A percentile compares a stretch with the other conserved stretches of the same genome.
Evolutionary conservation across 2,329 filamentous ascomycete species (phyloP).

Genomic region (Lachnellula arida): DNA sequence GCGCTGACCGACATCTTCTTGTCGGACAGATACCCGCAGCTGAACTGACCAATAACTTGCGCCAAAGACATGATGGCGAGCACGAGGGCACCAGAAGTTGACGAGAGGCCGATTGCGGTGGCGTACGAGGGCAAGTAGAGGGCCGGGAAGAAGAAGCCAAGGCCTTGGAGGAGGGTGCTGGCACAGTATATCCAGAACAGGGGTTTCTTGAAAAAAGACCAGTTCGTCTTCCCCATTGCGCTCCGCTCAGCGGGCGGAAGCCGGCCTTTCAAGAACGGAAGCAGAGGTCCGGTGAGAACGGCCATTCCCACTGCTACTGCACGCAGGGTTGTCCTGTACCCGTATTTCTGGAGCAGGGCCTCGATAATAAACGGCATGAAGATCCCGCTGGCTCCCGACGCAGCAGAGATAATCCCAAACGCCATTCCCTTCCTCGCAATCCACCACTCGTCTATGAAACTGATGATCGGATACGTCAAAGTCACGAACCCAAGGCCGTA

Average conservation of each 20-base stretch:
- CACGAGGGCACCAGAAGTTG: conserved; percentile 58
- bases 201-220: conserved; percentile 39
- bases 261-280: conserved; percentile 52
- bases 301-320: conserved; percentile 50
- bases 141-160: conserved; percentile 46
- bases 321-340: conserved; percentile 50
- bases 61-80: conserved; percentile 46
- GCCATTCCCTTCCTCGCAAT: conserved; percentile 52
- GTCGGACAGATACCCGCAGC: conserved; percentile 47
- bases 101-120: conserved; percentile 57
- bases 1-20: conserved; percentile 36
- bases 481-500: conserved; percentile 55
- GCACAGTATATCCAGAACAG: conserved; percentile 45
- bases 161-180: conserved; percentile 43
- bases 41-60: conserved; percentile 45
- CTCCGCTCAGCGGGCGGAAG: conserved; percentile 36
- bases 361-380: conserved; percentile 50
- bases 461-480: conserved; percentile 50
- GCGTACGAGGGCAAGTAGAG: conserved; percentile 63
- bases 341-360: conserved; percentile 45
- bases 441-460: conserved; percentile 61
- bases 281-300: conserved; percentile 48
- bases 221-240: conserved; percentile 38
- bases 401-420: conserved; percentile 49
- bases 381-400: conserved; percentile 46